Conservation (phyloP, 108 stramenopile species). For the Nannochloropsis salina region DNA sequence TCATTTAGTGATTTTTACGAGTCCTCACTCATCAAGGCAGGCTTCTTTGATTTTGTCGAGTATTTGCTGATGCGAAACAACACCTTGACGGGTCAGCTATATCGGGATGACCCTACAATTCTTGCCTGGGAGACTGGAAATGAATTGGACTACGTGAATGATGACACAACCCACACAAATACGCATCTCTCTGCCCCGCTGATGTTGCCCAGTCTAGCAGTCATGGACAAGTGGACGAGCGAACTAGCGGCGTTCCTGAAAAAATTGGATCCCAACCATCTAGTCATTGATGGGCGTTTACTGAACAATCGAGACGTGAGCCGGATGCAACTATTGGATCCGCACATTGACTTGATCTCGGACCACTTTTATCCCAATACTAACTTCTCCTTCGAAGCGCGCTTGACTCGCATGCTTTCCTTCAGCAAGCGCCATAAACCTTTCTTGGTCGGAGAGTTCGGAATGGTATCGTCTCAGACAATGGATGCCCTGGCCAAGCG, state of each 20-base stretch:
- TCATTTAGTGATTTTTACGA: constrained; percentile 17
- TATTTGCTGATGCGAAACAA: neutral
- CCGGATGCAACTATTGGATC: neutral
- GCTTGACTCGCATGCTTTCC: neutral
- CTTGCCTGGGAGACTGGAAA: neutral
- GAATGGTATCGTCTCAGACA: neutral
- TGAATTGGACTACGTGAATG: neutral
- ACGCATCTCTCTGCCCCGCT: neutral
- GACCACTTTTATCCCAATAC: constrained; percentile 4
- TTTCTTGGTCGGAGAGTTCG: neutral
- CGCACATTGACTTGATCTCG: neutral
- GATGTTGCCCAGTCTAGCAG: neutral
- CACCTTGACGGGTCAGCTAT: neutral
- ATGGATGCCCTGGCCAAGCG: neutral
- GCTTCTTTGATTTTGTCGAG: neutral
- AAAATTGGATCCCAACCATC: neutral
- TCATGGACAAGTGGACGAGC: neutral
- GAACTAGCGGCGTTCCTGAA: neutral
- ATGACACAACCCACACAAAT: neutral
- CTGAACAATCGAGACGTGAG: neutral
- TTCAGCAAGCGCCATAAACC: neutral
- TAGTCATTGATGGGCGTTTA: neutral
- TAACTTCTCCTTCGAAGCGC: neutral
- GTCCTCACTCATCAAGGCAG: neutral
- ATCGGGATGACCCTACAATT: constrained; percentile 8